Evolutionary conservation across 768 basidiomycete genomes (phyloP), one percentile per base, ranked within the genome.

Genomic region (Mycena capillaripes): DNA sequence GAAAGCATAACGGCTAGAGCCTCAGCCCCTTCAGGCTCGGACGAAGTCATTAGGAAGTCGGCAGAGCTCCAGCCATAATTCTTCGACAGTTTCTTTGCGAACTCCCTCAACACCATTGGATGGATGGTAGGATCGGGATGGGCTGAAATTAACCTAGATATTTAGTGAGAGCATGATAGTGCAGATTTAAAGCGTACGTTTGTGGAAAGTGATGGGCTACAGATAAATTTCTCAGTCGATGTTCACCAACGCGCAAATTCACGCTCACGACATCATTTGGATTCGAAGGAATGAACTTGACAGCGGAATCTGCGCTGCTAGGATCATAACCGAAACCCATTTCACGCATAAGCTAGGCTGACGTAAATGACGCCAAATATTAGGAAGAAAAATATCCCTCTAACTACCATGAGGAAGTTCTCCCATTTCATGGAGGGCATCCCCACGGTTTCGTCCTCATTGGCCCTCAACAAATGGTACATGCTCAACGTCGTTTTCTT

Each of bases 301-400:
- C 95, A 95, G 44, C 93, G 88, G 38, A 95, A 94, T 79, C 92
- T 93, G 12, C 93, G 95, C 93, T 93, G 69, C 89, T 89, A 7
- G 91, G 92, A 76, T 91, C 90, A 75, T 90, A 91, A 5, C 82
- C 81, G 79, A 95, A 95, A 34, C 94, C 94, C 89, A 95, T 90
- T 55, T 92, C 92, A 44, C 84, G 82, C 93, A 95, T 93, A 40
- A 93, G 81, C 94, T 95, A 73, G 52, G 44, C 44, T 34, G 40
- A 1, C 38, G 32, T 46, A 19, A 42, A 34, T 46, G 21, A 29
- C 27, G 27, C 9, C 19, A 1, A n/a, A n/a, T n/a, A n/a, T n/a
- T n/a, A 23, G 46, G 17, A 1, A 17, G 32, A 23, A 21, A 48
- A 17, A 3, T 53, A 36, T 38, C n/a, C n/a, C n/a, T n/a, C n/a